Base-by-base conservation (phyloP, 129 eudicot genomes). In the Pulicaria dysenterica region DNA sequence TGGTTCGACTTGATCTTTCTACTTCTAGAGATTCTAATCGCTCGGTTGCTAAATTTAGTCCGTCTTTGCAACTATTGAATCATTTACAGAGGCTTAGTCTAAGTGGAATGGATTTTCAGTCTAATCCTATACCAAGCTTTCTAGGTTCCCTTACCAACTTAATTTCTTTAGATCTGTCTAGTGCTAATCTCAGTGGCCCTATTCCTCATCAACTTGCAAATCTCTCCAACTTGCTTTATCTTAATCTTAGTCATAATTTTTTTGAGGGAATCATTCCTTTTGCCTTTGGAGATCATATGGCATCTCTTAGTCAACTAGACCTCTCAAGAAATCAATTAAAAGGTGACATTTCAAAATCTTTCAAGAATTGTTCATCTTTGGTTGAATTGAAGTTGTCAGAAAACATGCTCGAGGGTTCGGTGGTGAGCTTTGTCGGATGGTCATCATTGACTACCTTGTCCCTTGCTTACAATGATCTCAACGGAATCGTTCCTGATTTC, bases 361-460 rank as follows among this genome's bases (percentile, higher is more conserved):
- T 67, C 12, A 57, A 64, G 7, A 75, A 81, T 40, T 34, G 43
- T 24, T 49, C 69, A 34, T 69, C 70, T 39, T 45, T 81, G 61
- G 31, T 9, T 6, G 4, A 44, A 6, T 24, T 81, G 14, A 44
- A 63, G 42, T 45, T 81, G 67, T 74, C 58, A 7, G 6, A 41
- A 8, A 83, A 78, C 73, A 14, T 12, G 16, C 58, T 83, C 44
- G 46, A 8, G 4, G 87, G 87, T 51, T 53, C 77, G 37, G 13
- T 83, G 2, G 79, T 81, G 3, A 8, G 51, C 45, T 59, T 59
- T 37, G 17, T 14, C 1, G 47, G 60, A 47, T 72, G 66, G 58
- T 44, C 78, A 60, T 34, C 69, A 50, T 3, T 48, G 8, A 72
- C 5, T 14, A 39, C 7, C 34, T 6, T 72, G 49, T 8, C 9